Evolutionary conservation across 2,329 filamentous ascomycete species (phyloP).

Genomic region (Beauveria sp.): DNA sequence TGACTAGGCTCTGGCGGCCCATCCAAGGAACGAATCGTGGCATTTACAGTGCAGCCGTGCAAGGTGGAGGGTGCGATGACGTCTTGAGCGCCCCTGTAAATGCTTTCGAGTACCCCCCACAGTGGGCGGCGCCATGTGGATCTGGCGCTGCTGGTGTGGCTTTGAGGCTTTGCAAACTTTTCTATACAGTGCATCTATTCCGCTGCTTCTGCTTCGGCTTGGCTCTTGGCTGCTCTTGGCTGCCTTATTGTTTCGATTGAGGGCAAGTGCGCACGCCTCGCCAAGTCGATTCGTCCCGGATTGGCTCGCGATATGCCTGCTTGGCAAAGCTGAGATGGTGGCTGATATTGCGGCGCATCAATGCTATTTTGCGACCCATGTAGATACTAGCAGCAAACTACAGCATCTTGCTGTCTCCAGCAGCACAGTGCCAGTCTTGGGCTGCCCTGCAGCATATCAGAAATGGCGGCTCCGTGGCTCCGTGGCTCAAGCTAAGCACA

Average conservation of each 20-base stretch:
- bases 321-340: neutral
- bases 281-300: constrained; percentile 9
- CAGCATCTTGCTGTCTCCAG: neutral
- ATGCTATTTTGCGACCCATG: neutral
- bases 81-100: constrained; percentile 9
- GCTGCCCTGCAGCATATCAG: neutral
- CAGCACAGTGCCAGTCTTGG: constrained; percentile 2
- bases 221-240: neutral
- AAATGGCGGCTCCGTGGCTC: constrained; percentile 1
- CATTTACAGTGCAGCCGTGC: neutral
- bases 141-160: neutral
- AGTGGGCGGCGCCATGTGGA: constrained; percentile 11
- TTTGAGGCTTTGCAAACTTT: neutral
- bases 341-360: neutral
- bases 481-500: neutral
- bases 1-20: neutral
- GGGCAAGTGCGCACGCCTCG: neutral
- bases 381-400: neutral
- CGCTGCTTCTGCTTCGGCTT: neutral
- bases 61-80: constrained; percentile 1
- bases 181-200: constrained; percentile 9
- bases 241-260: neutral
- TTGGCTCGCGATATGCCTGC: neutral
- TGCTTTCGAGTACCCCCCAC: constrained; percentile 1
- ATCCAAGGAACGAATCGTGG: neutral